Evolutionary conservation across 345 rosid species (phyloP).

Genomic region (Camelina neglecta): DNA sequence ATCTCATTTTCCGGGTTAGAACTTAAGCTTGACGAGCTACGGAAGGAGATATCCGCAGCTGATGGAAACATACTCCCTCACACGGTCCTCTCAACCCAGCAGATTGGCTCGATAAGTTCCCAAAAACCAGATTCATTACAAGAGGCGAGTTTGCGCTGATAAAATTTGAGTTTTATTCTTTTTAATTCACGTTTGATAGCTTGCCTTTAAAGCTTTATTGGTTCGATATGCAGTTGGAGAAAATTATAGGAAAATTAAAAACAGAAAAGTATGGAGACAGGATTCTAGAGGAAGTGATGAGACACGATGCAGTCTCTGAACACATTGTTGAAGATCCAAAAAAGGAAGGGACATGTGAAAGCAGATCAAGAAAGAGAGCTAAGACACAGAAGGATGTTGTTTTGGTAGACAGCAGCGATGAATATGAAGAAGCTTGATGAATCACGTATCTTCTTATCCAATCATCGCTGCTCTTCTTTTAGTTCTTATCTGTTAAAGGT

Average conservation of each 20-base stretch:
- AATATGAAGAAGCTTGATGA: slow-evolving; percentile 50
- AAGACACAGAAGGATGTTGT: slow-evolving; percentile 61
- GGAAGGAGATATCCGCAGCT: slow-evolving; percentile 69
- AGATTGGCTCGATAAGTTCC: slow-evolving; percentile 64
- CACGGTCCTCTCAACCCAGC: slow-evolving; percentile 77
- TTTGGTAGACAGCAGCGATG: slow-evolving; percentile 57
- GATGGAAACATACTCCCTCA: slow-evolving; percentile 88
- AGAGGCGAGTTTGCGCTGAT: slow-evolving; percentile 54
- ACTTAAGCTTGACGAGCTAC: slow-evolving; percentile 72
- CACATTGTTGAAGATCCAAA: slow-evolving; percentile 38
- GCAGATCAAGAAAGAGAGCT: slow-evolving; percentile 57
- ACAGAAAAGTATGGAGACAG: slow-evolving; percentile 71
- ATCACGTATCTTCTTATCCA: background rate
- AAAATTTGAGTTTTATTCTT: background rate
- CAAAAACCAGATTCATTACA: slow-evolving; percentile 60
- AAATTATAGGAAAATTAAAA: slow-evolving; percentile 81
- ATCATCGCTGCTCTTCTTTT: background rate
- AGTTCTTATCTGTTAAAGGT: background rate
- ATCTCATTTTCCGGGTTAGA: slow-evolving; percentile 57
- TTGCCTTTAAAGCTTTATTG: slow-evolving; percentile 18
- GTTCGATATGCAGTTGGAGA: slow-evolving; percentile 73
- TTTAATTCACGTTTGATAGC: background rate
- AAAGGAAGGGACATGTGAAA: slow-evolving; percentile 47
- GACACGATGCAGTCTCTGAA: slow-evolving; percentile 31
- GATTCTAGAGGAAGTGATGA: slow-evolving; percentile 71